Evolutionary conservation across 306 rosid species (phyloP).

Genomic region (Gillenia trifoliata): DNA sequence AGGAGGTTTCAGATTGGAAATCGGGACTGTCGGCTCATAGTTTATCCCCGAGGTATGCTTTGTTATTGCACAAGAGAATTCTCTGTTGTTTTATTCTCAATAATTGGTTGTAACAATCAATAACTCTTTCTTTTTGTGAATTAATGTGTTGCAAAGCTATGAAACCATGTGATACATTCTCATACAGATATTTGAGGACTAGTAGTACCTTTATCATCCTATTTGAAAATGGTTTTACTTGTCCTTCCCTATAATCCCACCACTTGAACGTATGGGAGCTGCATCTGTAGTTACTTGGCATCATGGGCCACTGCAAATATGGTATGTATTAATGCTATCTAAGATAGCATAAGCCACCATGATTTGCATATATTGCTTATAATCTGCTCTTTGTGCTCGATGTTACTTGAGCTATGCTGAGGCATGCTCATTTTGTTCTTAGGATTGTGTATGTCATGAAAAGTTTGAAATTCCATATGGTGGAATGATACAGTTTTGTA

Average conservation of each 20-base stretch:
- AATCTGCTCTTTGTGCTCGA: slow-evolving; percentile 18
- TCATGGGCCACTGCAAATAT: slow-evolving; percentile 21
- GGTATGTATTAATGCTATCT: slow-evolving; percentile 31
- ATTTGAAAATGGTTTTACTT: slow-evolving; percentile 28
- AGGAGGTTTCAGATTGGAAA: slow-evolving; percentile 97
- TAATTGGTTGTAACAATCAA: slow-evolving; percentile 20
- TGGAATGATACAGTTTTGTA: background rate
- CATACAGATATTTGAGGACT: slow-evolving; percentile 31
- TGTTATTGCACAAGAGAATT: slow-evolving; percentile 18
- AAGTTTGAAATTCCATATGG: background rate
- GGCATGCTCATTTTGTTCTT: slow-evolving; percentile 13
- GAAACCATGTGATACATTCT: slow-evolving; percentile 24
- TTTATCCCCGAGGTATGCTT: slow-evolving; percentile 93
- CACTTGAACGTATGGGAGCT: slow-evolving; percentile 27
- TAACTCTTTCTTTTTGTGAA: slow-evolving; percentile 8
- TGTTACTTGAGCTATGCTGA: slow-evolving; percentile 18
- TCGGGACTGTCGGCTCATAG: slow-evolving; percentile 94
- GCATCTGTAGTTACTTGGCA: slow-evolving; percentile 27
- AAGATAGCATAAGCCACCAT: slow-evolving; percentile 23
- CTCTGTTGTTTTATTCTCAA: background rate
- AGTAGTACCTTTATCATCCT: slow-evolving; percentile 24
- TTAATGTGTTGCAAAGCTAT: slow-evolving; percentile 9
- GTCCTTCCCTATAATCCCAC: slow-evolving; percentile 16
- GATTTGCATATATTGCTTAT: slow-evolving; percentile 20
- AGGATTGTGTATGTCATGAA: background rate